Percentiles rank a stretch among this genome's conserved stretches.
Conservation (phyloP, 495 filamentous ascomycete species). For the Daldinia caldariorum region DNA sequence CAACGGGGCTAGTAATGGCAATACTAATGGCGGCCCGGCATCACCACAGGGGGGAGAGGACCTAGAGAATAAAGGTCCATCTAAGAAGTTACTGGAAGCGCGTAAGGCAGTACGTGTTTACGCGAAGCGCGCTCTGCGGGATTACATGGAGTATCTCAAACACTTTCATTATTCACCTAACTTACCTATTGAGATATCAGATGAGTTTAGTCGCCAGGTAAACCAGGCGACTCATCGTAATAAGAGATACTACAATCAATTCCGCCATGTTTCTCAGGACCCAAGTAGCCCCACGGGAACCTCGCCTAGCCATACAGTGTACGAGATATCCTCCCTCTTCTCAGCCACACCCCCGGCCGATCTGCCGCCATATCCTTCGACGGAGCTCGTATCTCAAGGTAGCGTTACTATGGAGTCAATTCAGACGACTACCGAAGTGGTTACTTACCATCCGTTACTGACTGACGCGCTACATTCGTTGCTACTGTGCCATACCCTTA, state of each 20-base stretch:
- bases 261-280: conserved; percentile 43
- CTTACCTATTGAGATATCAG: conserved; percentile 67
- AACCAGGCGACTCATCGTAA: conserved; percentile 63
- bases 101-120: conserved; percentile 72
- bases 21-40: conserved; percentile 16
- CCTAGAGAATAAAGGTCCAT: conserved; percentile 54
- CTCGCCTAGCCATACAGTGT: conserved; percentile 47
- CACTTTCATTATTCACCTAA: conserved; percentile 81
- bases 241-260: conserved; percentile 48
- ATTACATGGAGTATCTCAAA: conserved; percentile 73
- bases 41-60: conserved; percentile 35
- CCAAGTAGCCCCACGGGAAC: conserved; percentile 45
- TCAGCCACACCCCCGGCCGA: conserved; percentile 62
- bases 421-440: conserved; percentile 65
- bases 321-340: conserved; percentile 66
- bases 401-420: conserved; percentile 34
- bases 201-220: conserved; percentile 73
- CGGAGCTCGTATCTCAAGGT: conserved; percentile 44
- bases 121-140: conserved; percentile 77
- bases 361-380: conserved; percentile 66
- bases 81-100: conserved; percentile 62
- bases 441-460: conserved; percentile 82
- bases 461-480: conserved; percentile 79
- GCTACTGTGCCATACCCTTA: conserved; percentile 74
- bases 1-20: conserved; percentile 30